Evolutionary conservation across 108 stramenopile species (phyloP).

Genomic region (Aureococcus anophagefferens): DNA sequence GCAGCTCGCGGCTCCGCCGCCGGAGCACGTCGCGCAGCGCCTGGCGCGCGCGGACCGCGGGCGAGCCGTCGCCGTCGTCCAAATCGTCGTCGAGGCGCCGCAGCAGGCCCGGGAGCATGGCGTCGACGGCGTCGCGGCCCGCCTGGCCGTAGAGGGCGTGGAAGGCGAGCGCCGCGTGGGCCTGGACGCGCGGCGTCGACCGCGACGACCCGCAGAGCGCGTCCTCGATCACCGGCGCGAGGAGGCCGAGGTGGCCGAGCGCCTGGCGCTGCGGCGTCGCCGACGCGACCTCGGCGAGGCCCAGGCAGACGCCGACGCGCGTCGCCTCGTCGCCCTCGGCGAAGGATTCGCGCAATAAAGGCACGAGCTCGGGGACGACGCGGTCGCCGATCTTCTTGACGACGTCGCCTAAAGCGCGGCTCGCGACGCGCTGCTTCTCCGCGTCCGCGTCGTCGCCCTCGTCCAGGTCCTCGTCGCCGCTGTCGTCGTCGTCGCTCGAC

Average conservation of each 20-base stretch:
- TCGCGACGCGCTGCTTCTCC: constrained; percentile 87
- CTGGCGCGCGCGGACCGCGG: constrained; percentile 66
- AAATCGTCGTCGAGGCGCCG: constrained; percentile 51
- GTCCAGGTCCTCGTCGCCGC: background rate
- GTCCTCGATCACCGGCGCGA: constrained; percentile 84
- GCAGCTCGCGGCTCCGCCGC: constrained; percentile 75
- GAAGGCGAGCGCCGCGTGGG: constrained; percentile 86
- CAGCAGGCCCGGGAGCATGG: constrained; percentile 84
- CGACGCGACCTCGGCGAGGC: constrained; percentile 82
- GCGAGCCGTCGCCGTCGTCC: constrained; percentile 45
- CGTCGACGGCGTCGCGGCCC: constrained; percentile 74
- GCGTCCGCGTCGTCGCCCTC: constrained; percentile 1
- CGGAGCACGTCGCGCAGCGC: constrained; percentile 84
- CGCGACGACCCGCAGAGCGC: constrained; percentile 73
- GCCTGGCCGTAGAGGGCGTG: constrained; percentile 76
- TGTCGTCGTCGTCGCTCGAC: background rate
- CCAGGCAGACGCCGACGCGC: constrained; percentile 86
- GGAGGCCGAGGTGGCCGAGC: constrained; percentile 70
- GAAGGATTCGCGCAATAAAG: constrained; percentile 77
- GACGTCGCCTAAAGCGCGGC: constrained; percentile 89
- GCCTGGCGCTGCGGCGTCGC: constrained; percentile 81
- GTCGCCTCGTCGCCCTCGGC: constrained; percentile 63
- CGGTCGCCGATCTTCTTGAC: constrained; percentile 92
- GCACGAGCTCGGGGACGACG: constrained; percentile 87
- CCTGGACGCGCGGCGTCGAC: constrained; percentile 53